Evolutionary conservation across 2,329 filamentous ascomycete genomes (phyloP), one percentile per base, ranked within the genome.

Genomic region (Akanthomyces uredinophilus): DNA sequence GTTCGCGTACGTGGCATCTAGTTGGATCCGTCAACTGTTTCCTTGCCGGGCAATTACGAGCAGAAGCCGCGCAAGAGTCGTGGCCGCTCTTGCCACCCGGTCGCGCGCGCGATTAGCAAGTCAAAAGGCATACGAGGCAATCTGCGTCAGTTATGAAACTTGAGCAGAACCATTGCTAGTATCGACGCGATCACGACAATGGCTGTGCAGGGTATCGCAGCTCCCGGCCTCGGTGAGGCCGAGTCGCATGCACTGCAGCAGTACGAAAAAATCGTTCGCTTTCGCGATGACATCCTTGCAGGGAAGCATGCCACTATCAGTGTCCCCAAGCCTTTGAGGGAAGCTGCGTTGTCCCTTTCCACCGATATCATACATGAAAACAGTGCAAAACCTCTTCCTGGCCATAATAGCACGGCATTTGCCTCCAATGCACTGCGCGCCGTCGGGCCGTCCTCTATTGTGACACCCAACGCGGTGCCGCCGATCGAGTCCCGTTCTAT

Each of bases 211-310:
- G 64, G 67, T 65, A 69, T 67, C 27, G 4, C 32, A n/a, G 46
- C 66, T 76, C 68, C 63, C 69, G 51, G 53, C 54, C 65, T 72
- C 41, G 72, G 78, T 61, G 72, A 80, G 65, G 79, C 81, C 64
- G 81, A 85, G 67, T 72, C 80, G 63, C 78, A 82, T 70, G 85
- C 88, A 70, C 76, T 88, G 55, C 75, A 80, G 58, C 86, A 93
- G 75, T 95, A 92, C 79, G 84, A 89, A 71, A 91, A 88, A 77
- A 90, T 98, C 70, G 74, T 96, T 71, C 85, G 82, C 68, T 87
- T 98, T 75, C 88, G 87, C 75, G 90, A 96, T 79, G 82, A 87
- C 68, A 84, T 98, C 68, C 81, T 95, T 72, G 85, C 90, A 73
- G 92, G 93, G 71, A 86, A 83, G 68, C 89, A 93, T 70, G 82